phyloP scores from a whole-genome alignment of 1,284 basidiomycete genomes.

The Ganoderma boninense region DNA sequence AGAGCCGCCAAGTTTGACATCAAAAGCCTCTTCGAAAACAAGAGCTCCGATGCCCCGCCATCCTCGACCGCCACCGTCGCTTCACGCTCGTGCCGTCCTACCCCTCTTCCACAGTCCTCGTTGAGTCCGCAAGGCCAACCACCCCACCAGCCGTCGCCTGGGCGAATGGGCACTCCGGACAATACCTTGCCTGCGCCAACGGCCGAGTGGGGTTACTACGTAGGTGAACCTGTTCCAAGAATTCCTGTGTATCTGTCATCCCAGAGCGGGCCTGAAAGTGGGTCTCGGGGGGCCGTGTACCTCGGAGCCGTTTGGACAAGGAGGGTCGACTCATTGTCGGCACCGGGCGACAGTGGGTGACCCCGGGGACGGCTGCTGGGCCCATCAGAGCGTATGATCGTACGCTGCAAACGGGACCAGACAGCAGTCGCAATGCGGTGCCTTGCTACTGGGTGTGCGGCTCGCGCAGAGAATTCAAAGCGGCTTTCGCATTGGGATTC shows the following conservation, averaged over 20 bases:
- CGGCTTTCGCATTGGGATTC: neutral
- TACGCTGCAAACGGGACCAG: too few relatives aligned
- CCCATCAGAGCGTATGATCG: too few relatives aligned
- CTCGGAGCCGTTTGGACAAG: too few relatives aligned
- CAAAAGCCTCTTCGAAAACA: slow-evolving; percentile 72
- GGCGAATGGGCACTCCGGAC: slow-evolving; percentile 53
- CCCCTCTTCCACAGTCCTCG: slow-evolving; percentile 53
- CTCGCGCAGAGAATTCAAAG: too few relatives aligned
- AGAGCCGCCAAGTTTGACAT: slow-evolving; percentile 63
- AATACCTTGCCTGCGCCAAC: slow-evolving; percentile 38
- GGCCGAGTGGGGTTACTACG: slow-evolving; percentile 42
- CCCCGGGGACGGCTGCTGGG: neutral
- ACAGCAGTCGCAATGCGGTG: too few relatives aligned
- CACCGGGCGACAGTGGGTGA: too few relatives aligned
- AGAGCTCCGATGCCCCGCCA: slow-evolving; percentile 48
- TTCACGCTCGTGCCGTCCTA: slow-evolving; percentile 53
- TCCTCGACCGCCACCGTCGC: slow-evolving; percentile 49
- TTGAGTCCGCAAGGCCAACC: slow-evolving; percentile 43
- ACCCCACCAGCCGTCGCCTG: slow-evolving; percentile 51
- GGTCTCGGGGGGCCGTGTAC: too few relatives aligned
- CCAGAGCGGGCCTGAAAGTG: too few relatives aligned
- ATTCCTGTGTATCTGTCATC: too few relatives aligned
- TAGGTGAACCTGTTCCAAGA: slow-evolving; percentile 23
- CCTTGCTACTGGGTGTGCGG: too few relatives aligned
- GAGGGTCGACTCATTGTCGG: too few relatives aligned